Base-by-base conservation (phyloP, 2,329 filamentous ascomycete species). In the Xylariomycetidae sp. region DNA sequence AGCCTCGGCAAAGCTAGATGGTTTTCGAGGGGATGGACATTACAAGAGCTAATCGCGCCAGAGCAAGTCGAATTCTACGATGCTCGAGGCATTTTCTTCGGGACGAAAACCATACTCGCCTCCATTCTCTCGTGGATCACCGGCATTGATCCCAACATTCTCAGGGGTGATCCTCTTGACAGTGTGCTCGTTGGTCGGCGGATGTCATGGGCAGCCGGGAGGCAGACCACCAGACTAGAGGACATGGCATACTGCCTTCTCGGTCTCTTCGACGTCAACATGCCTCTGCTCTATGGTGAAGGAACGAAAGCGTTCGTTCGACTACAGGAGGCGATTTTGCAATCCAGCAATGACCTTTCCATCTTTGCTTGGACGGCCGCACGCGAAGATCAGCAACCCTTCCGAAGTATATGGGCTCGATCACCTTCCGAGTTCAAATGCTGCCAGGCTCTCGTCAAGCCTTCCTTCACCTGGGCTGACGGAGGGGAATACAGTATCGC, bases 191-290 rank as follows among this genome's bases (percentile, higher is more conserved):
- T 48, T 4, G 47, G 41, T 4, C 34, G 41, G 10, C 46, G 47
- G 3, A 48, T 54, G 44, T 48, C 44, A 5, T 53, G 50, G 50
- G 50, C 48, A 0, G 37, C 49, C 5, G 38, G 24, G 2, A 38
- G 50, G 0, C 25, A 36, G 15, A 55, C 50, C 2, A 49, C 43
- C 2, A 39, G 46, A 2, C 34, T 40, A 1, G 50, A 55, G 33
- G 52, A 53, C 17, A 40, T 44, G 15, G 50, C 50, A 3, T 55
- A 53, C 26, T 48, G 50, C 15, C 40, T 55, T 1, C 38, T 55
- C 1, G 52, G 52, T 0, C 43, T 55, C 10, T 47, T 52, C 10
- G 43, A 46, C 9, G 44, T 55, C 20, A 48, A 50, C 31, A 49
- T 53, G 48, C 48, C 52, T 0, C 29, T 50, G 4, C 17, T 55